These are phyloP conservation scores for Mariannaea sp. DNA, from an alignment of 2,329 filamentous ascomycete species.

Conservation along the genomic window DNA sequence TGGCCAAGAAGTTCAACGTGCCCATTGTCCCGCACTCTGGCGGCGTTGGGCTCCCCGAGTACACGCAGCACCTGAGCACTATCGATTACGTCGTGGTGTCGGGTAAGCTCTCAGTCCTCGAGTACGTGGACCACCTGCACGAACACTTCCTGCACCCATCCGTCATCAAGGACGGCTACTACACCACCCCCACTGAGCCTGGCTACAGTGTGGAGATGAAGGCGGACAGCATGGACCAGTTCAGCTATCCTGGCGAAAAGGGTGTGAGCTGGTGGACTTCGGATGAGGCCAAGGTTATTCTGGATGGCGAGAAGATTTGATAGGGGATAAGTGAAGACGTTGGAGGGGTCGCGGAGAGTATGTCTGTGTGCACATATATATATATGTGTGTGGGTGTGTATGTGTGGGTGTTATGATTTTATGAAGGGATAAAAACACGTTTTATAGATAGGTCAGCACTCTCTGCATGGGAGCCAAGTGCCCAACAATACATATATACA, in stretches of 20 bases:
- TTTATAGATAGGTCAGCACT: slow-evolving; percentile 4
- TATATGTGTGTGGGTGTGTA: too few species aligned
- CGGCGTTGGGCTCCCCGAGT: slow-evolving; percentile 88
- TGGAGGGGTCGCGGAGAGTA: too few species aligned
- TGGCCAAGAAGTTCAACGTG: slow-evolving; percentile 78
- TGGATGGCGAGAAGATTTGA: slow-evolving; percentile 65
- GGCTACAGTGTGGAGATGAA: slow-evolving; percentile 97
- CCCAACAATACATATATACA: not conserved
- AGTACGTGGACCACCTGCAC: slow-evolving; percentile 92
- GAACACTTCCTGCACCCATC: slow-evolving; percentile 89
- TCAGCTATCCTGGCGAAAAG: slow-evolving; percentile 74
- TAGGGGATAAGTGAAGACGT: not conserved
- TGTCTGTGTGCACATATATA: too few species aligned
- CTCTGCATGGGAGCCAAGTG: slow-evolving; percentile 4
- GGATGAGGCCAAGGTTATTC: slow-evolving; percentile 75
- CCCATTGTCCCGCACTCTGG: slow-evolving; percentile 90
- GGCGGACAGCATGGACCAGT: slow-evolving; percentile 81
- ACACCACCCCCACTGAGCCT: slow-evolving; percentile 80
- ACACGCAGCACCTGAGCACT: slow-evolving; percentile 89
- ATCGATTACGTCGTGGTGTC: slow-evolving; percentile 91
- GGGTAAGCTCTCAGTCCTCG: slow-evolving; percentile 79
- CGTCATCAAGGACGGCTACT: slow-evolving; percentile 82
- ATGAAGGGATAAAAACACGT: slow-evolving; percentile 12
- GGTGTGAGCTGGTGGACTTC: slow-evolving; percentile 86
- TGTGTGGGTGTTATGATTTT: slow-evolving; percentile 16